Conservation (phyloP, 306 rosid species). For the Geum urbanum region DNA sequence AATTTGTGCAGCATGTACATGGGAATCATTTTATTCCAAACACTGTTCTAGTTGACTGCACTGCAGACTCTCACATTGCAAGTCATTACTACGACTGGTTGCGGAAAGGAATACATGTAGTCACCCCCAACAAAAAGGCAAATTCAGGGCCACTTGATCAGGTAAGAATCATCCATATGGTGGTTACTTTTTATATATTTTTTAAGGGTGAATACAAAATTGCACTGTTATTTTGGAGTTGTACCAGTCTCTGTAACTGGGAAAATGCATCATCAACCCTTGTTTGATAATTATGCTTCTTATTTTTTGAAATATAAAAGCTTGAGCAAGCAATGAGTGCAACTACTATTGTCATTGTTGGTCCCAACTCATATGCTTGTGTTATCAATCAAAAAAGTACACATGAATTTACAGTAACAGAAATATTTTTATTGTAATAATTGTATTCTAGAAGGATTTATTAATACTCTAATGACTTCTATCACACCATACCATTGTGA, state of each 20-base stretch:
- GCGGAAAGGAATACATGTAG: slow-evolving; percentile 84
- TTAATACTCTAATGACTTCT: background rate
- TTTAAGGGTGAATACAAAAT: background rate
- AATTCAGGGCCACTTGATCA: slow-evolving; percentile 98
- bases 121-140: slow-evolving; percentile 95
- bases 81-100: slow-evolving; percentile 87
- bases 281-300: too few species aligned
- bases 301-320: background rate
- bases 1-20: slow-evolving; percentile 74
- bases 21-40: slow-evolving; percentile 96
- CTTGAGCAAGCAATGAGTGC: background rate
- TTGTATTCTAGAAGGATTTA: background rate
- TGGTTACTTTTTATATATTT: background rate
- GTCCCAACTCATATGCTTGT: too few species aligned
- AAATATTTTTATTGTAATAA: background rate
- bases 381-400: background rate
- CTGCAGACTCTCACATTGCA: slow-evolving; percentile 78
- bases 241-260: background rate
- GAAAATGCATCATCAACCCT: background rate
- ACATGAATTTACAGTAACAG: background rate
- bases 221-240: background rate
- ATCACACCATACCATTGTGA: background rate
- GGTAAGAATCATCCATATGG: slow-evolving; percentile 33
- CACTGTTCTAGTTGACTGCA: slow-evolving; percentile 90
- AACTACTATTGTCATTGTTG: background rate